These are phyloP conservation scores for Auriscalpium microsporum DNA, from an alignment of 768 basidiomycete species.

Conservation along the genomic window DNA sequence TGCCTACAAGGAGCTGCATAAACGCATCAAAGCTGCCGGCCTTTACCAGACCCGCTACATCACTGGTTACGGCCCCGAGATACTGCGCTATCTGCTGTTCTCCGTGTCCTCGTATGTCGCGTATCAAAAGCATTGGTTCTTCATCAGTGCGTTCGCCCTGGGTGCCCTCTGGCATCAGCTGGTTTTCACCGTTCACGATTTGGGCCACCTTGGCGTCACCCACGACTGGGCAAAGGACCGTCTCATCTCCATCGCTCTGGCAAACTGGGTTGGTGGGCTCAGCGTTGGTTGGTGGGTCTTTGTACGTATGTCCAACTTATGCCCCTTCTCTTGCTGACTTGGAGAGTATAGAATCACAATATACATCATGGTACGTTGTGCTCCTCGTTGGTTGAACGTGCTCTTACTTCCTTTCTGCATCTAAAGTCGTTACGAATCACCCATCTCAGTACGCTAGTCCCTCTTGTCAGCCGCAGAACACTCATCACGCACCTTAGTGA, in stretches of 20 bases:
- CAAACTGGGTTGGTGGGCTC: constrained; percentile 85
- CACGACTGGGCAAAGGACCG: constrained; percentile 80
- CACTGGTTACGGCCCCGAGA: constrained; percentile 82
- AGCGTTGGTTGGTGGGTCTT: constrained; percentile 98
- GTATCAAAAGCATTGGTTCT: constrained; percentile 57
- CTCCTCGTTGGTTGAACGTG: not conserved
- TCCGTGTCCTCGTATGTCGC: constrained; percentile 48
- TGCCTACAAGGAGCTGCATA: constrained; percentile 76
- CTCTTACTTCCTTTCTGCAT: constrained; percentile 4
- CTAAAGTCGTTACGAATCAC: constrained; percentile 89
- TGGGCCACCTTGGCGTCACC: constrained; percentile 91
- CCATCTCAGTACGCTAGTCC: constrained; percentile 70
- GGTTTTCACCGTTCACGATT: constrained; percentile 86
- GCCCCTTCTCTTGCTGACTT: not conserved
- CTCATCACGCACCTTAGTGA: constrained; percentile 38
- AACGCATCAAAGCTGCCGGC: constrained; percentile 65
- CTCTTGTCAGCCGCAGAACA: not conserved
- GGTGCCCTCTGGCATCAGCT: constrained; percentile 95
- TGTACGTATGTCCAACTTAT: constrained; percentile 43
- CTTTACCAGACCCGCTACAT: constrained; percentile 81
- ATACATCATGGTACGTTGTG: constrained; percentile 80
- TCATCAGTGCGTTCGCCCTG: constrained; percentile 69
- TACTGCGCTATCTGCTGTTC: constrained; percentile 69
- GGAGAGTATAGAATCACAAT: constrained; percentile 69
- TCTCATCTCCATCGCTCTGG: constrained; percentile 66